A percentile compares a stretch with the other conserved stretches of the same genome.
These are phyloP conservation scores for Pezizomycotina sp. DNA, from an alignment of 2,329 filamentous ascomycete species.

Conservation along the genomic window DNA sequence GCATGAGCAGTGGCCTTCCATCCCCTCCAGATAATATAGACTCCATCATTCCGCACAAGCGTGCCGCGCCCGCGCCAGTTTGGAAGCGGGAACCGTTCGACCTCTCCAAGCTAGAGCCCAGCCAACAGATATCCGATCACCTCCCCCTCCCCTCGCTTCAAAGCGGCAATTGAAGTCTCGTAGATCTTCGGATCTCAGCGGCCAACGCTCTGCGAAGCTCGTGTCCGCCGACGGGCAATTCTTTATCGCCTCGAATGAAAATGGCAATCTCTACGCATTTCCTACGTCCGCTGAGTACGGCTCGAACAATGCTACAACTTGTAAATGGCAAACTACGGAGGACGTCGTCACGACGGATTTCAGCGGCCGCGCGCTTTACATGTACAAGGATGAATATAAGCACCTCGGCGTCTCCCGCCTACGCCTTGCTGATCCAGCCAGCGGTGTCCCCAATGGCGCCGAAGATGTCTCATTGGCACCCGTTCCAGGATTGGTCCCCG, in stretches of 20 bases:
- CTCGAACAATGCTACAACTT: constrained; percentile 15
- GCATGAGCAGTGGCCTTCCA: no score
- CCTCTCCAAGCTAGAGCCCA: no score
- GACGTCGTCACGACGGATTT: constrained; percentile 9
- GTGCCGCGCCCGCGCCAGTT: no score
- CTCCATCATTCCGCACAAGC: no score
- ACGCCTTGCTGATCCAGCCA: constrained; percentile 8
- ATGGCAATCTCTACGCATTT: constrained; percentile 13
- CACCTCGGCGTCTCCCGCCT: constrained; percentile 9
- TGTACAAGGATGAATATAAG: constrained; percentile 9
- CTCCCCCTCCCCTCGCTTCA: no score
- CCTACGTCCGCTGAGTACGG: background rate
- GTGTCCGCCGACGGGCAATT: constrained; percentile 1
- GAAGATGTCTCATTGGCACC: constrained; percentile 13
- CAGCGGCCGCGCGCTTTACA: constrained; percentile 8
- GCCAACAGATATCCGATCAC: no score
- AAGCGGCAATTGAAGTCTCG: no score
- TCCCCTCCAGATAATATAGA: no score
- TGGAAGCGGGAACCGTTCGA: no score
- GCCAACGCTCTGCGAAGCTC: no score
- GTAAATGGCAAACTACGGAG: constrained; percentile 11
- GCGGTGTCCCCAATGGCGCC: constrained; percentile 7
- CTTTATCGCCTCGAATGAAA: constrained; percentile 10
- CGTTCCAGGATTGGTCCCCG: constrained; percentile 9
- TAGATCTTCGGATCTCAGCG: no score